Evolutionary conservation across 495 filamentous ascomycete species (phyloP).

Genomic region (Aspergillus conjunctus): DNA sequence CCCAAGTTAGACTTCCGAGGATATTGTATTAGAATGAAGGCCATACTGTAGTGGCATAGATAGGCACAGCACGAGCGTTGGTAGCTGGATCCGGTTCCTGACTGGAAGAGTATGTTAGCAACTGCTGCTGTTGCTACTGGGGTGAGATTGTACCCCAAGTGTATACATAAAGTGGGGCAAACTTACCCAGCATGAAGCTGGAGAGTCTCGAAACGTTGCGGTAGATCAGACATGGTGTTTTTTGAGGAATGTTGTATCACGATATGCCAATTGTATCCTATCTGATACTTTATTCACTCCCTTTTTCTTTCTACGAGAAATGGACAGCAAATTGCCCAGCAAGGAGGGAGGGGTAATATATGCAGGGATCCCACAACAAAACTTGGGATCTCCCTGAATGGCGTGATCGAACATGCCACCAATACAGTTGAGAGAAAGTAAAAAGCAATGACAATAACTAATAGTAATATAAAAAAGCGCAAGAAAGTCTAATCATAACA

Average conservation of each 20-base stretch:
- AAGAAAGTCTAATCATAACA: neutral
- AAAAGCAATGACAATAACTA: neutral
- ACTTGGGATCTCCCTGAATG: conserved; percentile 7
- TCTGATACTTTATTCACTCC: neutral
- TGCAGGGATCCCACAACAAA: conserved; percentile 10
- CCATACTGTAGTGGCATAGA: conserved; percentile 88
- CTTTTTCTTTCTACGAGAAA: neutral
- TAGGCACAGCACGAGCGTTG: conserved; percentile 90
- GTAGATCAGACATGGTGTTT: conserved; percentile 36
- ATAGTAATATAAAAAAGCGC: conserved; percentile 2
- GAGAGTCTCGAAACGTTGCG: conserved; percentile 79
- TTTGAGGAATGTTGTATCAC: neutral
- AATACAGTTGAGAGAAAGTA: conserved; percentile 6
- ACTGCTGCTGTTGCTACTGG: neutral
- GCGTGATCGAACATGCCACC: conserved; percentile 20
- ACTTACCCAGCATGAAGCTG: conserved; percentile 93
- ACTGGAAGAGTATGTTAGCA: conserved; percentile 43
- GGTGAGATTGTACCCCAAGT: neutral
- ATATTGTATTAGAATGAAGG: neutral
- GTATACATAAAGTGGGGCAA: neutral
- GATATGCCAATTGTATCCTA: neutral
- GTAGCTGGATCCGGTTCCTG: conserved; percentile 84
- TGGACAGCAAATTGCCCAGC: neutral
- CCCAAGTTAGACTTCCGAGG: neutral
- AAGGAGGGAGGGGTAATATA: conserved; percentile 14